A percentile compares a stretch with the other conserved stretches of the same genome.
phyloP scores from a whole-genome alignment of 805 yeast species.

The Cyberlindnera suaveolens region DNA sequence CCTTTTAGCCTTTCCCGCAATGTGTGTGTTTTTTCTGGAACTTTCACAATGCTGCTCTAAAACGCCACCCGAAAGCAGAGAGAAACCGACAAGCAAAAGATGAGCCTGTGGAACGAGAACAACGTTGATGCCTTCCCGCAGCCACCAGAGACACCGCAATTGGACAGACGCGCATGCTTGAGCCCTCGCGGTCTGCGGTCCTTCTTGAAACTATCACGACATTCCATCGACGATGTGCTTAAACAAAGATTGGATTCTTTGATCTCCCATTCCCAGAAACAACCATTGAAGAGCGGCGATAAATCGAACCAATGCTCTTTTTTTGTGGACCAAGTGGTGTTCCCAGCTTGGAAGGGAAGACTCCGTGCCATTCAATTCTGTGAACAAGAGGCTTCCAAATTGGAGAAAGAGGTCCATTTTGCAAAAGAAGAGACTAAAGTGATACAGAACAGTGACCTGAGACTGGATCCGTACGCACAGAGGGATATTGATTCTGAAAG shows the following conservation, averaged over 20 bases:
- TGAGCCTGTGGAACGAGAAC: conserved; percentile 22
- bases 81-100: background rate
- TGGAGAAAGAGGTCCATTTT: conserved; percentile 8
- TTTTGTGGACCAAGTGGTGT: conserved; percentile 31
- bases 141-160: conserved; percentile 19
- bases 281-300: conserved; percentile 4
- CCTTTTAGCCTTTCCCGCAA: too few relatives aligned
- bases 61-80: background rate
- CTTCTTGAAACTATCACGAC: conserved; percentile 32
- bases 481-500: conserved; percentile 30
- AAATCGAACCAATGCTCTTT: conserved; percentile 26
- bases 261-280: conserved; percentile 20
- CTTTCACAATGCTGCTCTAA: background rate
- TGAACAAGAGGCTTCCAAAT: conserved; percentile 29
- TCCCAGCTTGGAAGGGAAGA: conserved; percentile 43
- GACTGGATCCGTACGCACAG: conserved; percentile 47
- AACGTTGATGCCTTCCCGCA: conserved; percentile 17
- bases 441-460: conserved; percentile 21
- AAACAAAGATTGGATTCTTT: conserved; percentile 36
- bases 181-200: conserved; percentile 29
- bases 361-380: conserved; percentile 37
- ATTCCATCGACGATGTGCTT: conserved; percentile 39
- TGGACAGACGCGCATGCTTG: conserved; percentile 27
- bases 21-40: background rate
- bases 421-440: conserved; percentile 1